These are phyloP conservation scores for Ustulina deusta DNA, from an alignment of 2,329 filamentous ascomycete genomes.

Conservation along the genomic window DNA sequence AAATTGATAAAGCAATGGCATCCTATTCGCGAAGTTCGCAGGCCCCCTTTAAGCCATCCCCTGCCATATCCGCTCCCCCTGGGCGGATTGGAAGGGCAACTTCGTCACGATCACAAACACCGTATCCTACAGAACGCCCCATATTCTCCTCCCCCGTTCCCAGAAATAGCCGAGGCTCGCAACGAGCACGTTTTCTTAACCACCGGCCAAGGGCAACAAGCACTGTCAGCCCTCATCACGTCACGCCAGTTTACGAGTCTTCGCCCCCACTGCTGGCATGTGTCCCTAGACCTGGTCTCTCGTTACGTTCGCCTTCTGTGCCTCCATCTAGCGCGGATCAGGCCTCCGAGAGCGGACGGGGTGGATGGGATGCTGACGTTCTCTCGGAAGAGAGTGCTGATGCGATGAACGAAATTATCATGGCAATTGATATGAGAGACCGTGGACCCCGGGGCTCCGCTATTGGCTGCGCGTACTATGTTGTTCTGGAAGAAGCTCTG, in stretches of 20 bases:
- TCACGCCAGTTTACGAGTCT: conserved; percentile 38
- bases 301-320: conserved; percentile 43
- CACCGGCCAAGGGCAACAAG: conserved; percentile 31
- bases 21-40: conserved; percentile 17
- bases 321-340: conserved; percentile 32
- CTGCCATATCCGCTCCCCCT: conserved; percentile 33
- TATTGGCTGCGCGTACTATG: conserved; percentile 87
- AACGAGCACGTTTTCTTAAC: conserved; percentile 29
- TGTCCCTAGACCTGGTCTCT: conserved; percentile 44
- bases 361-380: conserved; percentile 36
- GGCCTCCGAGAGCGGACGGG: conserved; percentile 35
- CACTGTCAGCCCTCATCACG: conserved; percentile 29
- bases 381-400: conserved; percentile 48
- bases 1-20: conserved; percentile 5
- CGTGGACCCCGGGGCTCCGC: conserved; percentile 60
- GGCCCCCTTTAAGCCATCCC: conserved; percentile 15
- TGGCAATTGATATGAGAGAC: conserved; percentile 82
- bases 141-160: conserved; percentile 41
- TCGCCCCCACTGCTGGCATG: conserved; percentile 46
- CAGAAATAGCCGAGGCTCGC: conserved; percentile 11
- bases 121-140: conserved; percentile 30
- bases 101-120: conserved; percentile 37
- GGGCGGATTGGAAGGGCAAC: conserved; percentile 28
- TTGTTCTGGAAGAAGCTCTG: conserved; percentile 75
- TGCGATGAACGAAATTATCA: conserved; percentile 74